Evolutionary conservation across 2,329 filamentous ascomycete species (phyloP).

Genomic region (Cladosporium oxysporum): DNA sequence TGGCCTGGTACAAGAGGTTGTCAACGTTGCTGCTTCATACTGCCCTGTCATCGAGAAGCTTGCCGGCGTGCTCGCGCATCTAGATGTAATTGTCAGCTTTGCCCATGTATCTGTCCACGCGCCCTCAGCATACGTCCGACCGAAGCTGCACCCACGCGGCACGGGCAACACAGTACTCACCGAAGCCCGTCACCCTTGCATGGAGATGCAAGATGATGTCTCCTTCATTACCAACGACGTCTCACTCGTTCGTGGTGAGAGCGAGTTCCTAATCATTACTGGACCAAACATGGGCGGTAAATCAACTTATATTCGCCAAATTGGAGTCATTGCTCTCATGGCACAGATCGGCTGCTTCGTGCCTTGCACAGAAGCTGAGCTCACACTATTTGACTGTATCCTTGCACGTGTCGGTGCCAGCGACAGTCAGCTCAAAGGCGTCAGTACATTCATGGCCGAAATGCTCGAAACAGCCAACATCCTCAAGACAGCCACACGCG

Average conservation of each 20-base stretch:
- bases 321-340: constrained; percentile 95
- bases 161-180: constrained; percentile 86
- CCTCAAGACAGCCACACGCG: constrained; percentile 90
- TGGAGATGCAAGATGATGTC: constrained; percentile 98
- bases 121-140: constrained; percentile 85
- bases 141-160: constrained; percentile 85
- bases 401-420: constrained; percentile 93
- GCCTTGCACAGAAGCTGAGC: constrained; percentile 82
- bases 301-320: constrained; percentile 96
- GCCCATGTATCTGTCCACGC: constrained; percentile 93
- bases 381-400: constrained; percentile 96
- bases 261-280: constrained; percentile 93
- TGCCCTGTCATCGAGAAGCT: constrained; percentile 88
- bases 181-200: constrained; percentile 92
- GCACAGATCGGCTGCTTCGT: constrained; percentile 97
- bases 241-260: constrained; percentile 71
- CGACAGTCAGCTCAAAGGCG: constrained; percentile 95
- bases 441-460: constrained; percentile 99
- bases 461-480: constrained; percentile 99
- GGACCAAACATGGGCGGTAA: constrained; percentile 99
- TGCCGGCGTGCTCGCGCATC: constrained; percentile 82
- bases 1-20: constrained; percentile 88
- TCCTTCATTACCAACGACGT: constrained; percentile 99
- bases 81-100: constrained; percentile 93
- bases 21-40: constrained; percentile 90